Base-by-base conservation (phyloP, 306 rosid species). In the Prunus dulcis region DNA sequence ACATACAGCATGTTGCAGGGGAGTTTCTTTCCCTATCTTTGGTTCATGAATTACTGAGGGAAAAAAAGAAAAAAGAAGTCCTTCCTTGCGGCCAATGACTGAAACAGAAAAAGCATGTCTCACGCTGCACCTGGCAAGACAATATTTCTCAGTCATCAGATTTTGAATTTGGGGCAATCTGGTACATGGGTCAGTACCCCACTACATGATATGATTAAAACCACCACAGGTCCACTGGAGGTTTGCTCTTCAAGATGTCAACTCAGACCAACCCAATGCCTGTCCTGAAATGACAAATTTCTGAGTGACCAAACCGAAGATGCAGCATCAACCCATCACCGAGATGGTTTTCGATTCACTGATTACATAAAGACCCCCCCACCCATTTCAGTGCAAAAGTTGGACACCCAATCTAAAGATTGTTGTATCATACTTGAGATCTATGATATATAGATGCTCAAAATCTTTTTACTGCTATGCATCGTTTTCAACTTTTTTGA, bases 281-380 rank as follows among this genome's bases (percentile, higher is more conserved):
- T 67, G 86, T 55, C 74, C 72, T 30, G 85, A 73, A 10, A 75
- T 66, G 53, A 77, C 82, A 78, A 82, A 61, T 19, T 73, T 76
- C 67, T 76, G 77, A 55, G 60, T 72, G 75, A 20, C 67, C 56
- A 45, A 79, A 83, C 79, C 78, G 51, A 64, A 80, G 64, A 88
- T 73, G 87, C 68, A 82, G 20, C 6, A 56, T n/a, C n/a, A 56
- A 82, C 84, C 65, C 49, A 1, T 84, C 75, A 78, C 12, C 14
- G 81, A 61, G 70, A 73, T 78, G 74, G 53, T 58, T 60, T 25
- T 60, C 11, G 0, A 60, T 60, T 13, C 32, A 22, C 17, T 60
- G 64, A 23, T 25, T 60, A 13, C 34, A 23, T n/a, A 12, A 60
- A 60, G 23, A 23, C 15, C 62, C 25, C 23, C 62, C 2, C 38